A percentile compares a stretch with the other conserved stretches of the same genome.
phyloP scores from a whole-genome alignment of 1,284 basidiomycete species.

The Ceratobasidium theobromae region DNA sequence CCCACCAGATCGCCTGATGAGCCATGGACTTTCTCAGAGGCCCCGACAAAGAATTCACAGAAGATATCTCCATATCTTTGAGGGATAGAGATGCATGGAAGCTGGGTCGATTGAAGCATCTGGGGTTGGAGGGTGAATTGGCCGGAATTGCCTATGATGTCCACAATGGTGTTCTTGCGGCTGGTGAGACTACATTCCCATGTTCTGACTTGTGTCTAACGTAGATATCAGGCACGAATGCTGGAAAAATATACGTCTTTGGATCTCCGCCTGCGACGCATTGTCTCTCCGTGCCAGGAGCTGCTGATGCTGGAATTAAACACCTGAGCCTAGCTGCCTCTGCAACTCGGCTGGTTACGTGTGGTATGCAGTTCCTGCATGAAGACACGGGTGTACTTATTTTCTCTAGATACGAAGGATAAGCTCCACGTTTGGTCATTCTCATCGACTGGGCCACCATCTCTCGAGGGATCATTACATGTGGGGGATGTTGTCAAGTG shows the following conservation, averaged over 20 bases:
- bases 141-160: conserved; percentile 13
- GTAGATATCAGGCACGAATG: not conserved
- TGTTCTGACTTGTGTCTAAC: not conserved
- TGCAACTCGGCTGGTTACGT: conserved; percentile 16
- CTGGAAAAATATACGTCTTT: conserved; percentile 21
- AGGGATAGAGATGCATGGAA: conserved; percentile 28
- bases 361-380: not conserved
- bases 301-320: conserved; percentile 21
- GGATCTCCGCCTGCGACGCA: conserved; percentile 19
- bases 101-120: conserved; percentile 3
- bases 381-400: not conserved
- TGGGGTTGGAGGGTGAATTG: conserved; percentile 14
- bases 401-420: conserved; percentile 60
- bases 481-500: conserved; percentile 56
- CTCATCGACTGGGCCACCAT: conserved; percentile 54
- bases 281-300: conserved; percentile 8
- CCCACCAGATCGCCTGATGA: conserved; percentile 2
- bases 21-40: conserved; percentile 28
- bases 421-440: conserved; percentile 72
- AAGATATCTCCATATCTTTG: conserved; percentile 23
- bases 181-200: not conserved
- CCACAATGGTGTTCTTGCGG: conserved; percentile 12
- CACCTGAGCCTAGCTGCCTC: conserved; percentile 13
- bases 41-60: conserved; percentile 9
- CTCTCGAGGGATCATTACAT: conserved; percentile 54